Evolutionary conservation across 192 early-diverging fungal genomes (phyloP).

Genomic region (Linderina pennispora): DNA sequence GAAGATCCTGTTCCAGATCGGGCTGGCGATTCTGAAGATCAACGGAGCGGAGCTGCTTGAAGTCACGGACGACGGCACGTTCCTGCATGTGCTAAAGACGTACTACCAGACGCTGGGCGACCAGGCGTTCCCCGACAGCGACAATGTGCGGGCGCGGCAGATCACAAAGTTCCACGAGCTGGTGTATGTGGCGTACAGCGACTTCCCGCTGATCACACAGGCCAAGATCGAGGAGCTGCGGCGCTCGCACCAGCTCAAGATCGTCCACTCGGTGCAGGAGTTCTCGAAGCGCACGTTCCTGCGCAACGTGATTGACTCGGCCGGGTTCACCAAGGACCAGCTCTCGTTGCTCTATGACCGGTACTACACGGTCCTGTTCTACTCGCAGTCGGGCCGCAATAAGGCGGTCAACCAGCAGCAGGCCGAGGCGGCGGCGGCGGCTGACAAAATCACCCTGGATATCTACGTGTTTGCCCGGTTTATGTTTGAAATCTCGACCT

Average conservation of each 20-base stretch:
- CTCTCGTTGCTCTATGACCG: conserved; percentile 84
- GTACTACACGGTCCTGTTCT: conserved; percentile 77
- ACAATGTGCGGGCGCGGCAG: conserved; percentile 49
- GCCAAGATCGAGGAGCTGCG: conserved; percentile 72
- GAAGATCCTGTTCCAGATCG: conserved; percentile 91
- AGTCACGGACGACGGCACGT: conserved; percentile 66
- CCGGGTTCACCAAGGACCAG: conserved; percentile 80
- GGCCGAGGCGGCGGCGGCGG: conserved; percentile 12
- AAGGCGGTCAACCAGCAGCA: background rate
- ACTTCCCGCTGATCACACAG: conserved; percentile 78
- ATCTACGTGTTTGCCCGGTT: conserved; percentile 72
- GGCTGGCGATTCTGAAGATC: conserved; percentile 85
- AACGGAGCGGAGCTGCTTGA: conserved; percentile 73
- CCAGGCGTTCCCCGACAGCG: conserved; percentile 54
- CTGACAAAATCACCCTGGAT: conserved; percentile 52
- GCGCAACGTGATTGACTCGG: conserved; percentile 67
- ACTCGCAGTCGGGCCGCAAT: conserved; percentile 13
- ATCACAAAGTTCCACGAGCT: conserved; percentile 85
- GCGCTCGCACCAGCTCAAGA: conserved; percentile 78
- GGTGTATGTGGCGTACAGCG: conserved; percentile 84
- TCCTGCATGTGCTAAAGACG: conserved; percentile 75
- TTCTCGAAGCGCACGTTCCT: conserved; percentile 89
- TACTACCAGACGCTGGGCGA: conserved; percentile 85
- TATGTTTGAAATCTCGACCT: conserved; percentile 60
- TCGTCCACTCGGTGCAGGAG: conserved; percentile 87